These are phyloP conservation scores for Boletus reticulatus DNA, from an alignment of 768 basidiomycete species.

Conservation along the genomic window DNA sequence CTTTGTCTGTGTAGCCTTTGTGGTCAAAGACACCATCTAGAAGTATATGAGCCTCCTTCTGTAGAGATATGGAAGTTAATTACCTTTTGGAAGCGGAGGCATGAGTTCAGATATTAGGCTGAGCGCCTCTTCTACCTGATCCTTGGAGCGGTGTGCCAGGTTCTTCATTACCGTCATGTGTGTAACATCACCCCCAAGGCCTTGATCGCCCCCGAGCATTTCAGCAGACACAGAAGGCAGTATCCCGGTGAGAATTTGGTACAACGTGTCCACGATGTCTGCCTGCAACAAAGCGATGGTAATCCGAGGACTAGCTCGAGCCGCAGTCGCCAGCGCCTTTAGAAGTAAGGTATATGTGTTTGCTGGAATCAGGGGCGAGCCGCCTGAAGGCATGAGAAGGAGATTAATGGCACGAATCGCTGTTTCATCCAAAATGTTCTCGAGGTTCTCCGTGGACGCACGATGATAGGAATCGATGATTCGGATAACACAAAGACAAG, in stretches of 20 bases:
- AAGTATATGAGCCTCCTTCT: constrained; percentile 3
- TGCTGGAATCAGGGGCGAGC: constrained; percentile 79
- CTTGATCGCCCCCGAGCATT: constrained; percentile 62
- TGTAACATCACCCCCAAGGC: constrained; percentile 82
- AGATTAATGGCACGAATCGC: constrained; percentile 82
- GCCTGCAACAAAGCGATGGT: constrained; percentile 85
- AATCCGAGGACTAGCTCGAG: constrained; percentile 85
- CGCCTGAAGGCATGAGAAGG: constrained; percentile 81
- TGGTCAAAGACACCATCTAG: constrained; percentile 95
- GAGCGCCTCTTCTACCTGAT: constrained; percentile 93
- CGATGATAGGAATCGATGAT: constrained; percentile 92
- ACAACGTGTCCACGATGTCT: constrained; percentile 87
- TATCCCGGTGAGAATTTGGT: constrained; percentile 95
- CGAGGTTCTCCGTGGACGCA: constrained; percentile 79
- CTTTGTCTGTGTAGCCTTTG: constrained; percentile 86
- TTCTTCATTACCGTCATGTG: constrained; percentile 99
- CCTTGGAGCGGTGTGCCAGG: constrained; percentile 92
- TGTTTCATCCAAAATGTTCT: constrained; percentile 76
- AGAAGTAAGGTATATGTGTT: constrained; percentile 89
- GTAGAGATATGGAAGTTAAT: background rate
- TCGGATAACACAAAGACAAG: constrained; percentile 91
- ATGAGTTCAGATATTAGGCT: constrained; percentile 88
- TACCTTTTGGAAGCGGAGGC: constrained; percentile 91
- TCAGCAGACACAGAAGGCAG: constrained; percentile 62
- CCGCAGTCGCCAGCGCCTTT: constrained; percentile 84